Evolutionary conservation across 129 eudicot genomes (phyloP).

Genomic region (Solidago caesia): DNA sequence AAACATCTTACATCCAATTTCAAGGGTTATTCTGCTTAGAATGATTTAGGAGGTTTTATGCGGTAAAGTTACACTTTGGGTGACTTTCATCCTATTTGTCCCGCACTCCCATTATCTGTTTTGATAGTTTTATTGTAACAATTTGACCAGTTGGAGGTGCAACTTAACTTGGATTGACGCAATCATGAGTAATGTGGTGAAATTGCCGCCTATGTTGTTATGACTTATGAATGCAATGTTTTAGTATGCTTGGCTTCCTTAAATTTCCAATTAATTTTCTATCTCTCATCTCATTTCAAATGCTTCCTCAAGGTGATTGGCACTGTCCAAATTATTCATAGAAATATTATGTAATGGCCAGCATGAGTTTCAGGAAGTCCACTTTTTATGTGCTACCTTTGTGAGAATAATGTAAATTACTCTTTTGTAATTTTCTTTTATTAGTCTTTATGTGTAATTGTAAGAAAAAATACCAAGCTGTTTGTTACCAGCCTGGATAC

Average conservation of each 20-base stretch:
- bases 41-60: slow-evolving; percentile 11
- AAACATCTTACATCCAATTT: background rate
- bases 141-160: background rate
- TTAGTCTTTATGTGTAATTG: slow-evolving; percentile 1
- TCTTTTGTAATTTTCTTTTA: slow-evolving; percentile 1
- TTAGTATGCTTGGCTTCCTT: slow-evolving; percentile 6
- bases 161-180: background rate
- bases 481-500: no score
- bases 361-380: slow-evolving; percentile 27
- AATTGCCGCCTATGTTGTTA: slow-evolving; percentile 3
- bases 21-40: background rate
- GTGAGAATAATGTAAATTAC: slow-evolving; percentile 68
- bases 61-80: background rate
- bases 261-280: slow-evolving; percentile 18
- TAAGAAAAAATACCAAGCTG: no score
- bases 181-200: background rate
- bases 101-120: background rate
- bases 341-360: slow-evolving; percentile 60
- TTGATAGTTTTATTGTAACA: background rate
- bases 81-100: background rate
- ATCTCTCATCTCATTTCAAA: slow-evolving; percentile 44
- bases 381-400: slow-evolving; percentile 49
- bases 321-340: slow-evolving; percentile 80
- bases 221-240: slow-evolving; percentile 18
- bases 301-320: slow-evolving; percentile 93